phyloP scores from a whole-genome alignment of 345 rosid species.

The Xanthoceras sorbifolium region DNA sequence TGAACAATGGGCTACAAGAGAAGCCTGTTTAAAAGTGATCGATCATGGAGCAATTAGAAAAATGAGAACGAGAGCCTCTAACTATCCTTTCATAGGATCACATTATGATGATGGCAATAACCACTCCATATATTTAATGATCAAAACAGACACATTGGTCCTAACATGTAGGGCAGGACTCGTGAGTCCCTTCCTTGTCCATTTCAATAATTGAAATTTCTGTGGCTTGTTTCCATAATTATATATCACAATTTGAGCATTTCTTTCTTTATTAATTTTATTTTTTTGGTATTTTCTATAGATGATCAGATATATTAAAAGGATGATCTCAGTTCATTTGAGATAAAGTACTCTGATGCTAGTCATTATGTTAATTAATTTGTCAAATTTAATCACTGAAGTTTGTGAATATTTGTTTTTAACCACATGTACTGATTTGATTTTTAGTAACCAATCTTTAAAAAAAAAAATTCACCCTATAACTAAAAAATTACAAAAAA shows the following conservation, averaged over 20 bases:
- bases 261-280: background rate
- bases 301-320: background rate
- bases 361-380: background rate
- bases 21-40: background rate
- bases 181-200: conserved; percentile 23
- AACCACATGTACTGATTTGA: no score
- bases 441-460: no score
- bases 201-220: conserved; percentile 33
- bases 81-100: background rate
- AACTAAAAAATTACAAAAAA: no score
- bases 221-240: background rate
- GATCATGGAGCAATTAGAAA: background rate
- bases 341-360: background rate
- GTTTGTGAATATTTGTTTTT: no score
- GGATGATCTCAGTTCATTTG: background rate
- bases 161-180: conserved; percentile 24
- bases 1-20: conserved; percentile 28
- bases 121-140: conserved; percentile 11
- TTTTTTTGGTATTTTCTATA: no score
- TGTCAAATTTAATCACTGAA: no score
- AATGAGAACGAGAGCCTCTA: background rate
- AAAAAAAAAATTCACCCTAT: no score
- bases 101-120: conserved; percentile 13
- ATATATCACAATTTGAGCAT: background rate
- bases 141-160: conserved; percentile 21